Evolutionary conservation across 371 early-diverging fungal genomes (phyloP).

Genomic region (Enterocytospora artemiae): DNA sequence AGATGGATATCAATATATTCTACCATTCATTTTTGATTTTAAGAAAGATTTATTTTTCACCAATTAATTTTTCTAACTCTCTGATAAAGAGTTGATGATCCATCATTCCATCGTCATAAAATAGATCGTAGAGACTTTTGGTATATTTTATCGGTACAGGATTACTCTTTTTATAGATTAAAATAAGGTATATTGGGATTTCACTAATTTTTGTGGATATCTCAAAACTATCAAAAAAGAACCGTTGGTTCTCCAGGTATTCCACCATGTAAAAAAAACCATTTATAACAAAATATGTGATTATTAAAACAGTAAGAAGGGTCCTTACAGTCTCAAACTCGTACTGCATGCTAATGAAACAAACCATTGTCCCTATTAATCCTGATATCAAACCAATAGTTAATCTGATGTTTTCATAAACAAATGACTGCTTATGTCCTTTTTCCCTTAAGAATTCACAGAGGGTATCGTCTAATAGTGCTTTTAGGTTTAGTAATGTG

Average conservation of each 20-base stretch:
- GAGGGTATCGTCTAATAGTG: conserved; percentile 41
- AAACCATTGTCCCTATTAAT: conserved; percentile 5
- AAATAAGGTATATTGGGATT: no score
- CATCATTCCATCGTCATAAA: no score
- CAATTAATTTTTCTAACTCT: no score
- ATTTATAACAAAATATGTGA: conserved; percentile 38
- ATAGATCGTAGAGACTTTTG: no score
- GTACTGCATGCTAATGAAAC: conserved; percentile 25
- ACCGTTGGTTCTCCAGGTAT: conserved; percentile 2
- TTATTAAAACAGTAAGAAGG: conserved; percentile 3
- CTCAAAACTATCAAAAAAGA: no score
- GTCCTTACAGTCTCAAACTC: conserved; percentile 39
- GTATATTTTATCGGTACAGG: no score
- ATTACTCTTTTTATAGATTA: no score
- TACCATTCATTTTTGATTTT: no score
- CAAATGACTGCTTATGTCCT: conserved; percentile 18
- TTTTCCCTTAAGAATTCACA: conserved; percentile 23
- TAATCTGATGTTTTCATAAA: conserved; percentile 30
- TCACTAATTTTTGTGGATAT: no score
- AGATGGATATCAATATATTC: no score
- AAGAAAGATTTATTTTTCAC: no score
- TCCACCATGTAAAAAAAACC: conserved; percentile 13
- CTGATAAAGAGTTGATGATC: no score
- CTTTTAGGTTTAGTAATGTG: conserved; percentile 36
- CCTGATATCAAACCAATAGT: conserved; percentile 34